Conservation (phyloP, 2,329 filamentous ascomycete species). For the Pseudogymnoascus destructans region DNA sequence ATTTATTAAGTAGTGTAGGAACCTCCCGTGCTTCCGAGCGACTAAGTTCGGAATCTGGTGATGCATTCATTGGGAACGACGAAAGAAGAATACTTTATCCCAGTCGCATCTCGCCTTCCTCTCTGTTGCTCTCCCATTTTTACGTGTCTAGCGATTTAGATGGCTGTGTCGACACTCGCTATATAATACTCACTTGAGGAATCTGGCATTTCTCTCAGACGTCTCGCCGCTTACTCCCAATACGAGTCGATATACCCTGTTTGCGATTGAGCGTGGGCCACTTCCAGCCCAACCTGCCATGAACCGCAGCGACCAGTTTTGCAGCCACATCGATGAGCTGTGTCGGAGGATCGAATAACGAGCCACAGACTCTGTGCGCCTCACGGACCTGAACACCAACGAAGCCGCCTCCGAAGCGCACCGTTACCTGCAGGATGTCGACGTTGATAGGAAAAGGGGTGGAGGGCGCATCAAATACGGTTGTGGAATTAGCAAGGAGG, state of each 20-base stretch:
- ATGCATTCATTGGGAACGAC: constrained; percentile 5
- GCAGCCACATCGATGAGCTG: background rate
- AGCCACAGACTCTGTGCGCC: background rate
- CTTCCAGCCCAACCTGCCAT: background rate
- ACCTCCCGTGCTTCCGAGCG: constrained; percentile 1
- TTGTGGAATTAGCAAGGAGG: constrained; percentile 28
- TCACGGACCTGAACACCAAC: background rate
- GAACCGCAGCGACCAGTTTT: background rate
- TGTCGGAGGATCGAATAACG: background rate
- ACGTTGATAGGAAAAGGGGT: background rate
- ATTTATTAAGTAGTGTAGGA: constrained; percentile 7
- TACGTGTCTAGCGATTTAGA: background rate
- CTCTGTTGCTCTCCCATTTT: background rate
- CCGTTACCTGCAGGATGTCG: background rate
- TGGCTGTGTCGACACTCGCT: background rate
- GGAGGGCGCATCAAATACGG: constrained; percentile 20
- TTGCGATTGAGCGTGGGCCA: background rate
- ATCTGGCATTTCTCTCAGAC: constrained; percentile 5
- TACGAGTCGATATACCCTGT: constrained; percentile 4
- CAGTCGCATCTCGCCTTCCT: background rate
- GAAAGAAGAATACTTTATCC: constrained; percentile 2
- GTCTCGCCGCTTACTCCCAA: background rate
- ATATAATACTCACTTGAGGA: background rate
- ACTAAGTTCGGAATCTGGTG: constrained; percentile 5
- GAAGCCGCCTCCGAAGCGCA: background rate